These are phyloP conservation scores for Naegleria lovaniensis DNA, from an alignment of 208 protist genomes.

Conservation along the genomic window DNA sequence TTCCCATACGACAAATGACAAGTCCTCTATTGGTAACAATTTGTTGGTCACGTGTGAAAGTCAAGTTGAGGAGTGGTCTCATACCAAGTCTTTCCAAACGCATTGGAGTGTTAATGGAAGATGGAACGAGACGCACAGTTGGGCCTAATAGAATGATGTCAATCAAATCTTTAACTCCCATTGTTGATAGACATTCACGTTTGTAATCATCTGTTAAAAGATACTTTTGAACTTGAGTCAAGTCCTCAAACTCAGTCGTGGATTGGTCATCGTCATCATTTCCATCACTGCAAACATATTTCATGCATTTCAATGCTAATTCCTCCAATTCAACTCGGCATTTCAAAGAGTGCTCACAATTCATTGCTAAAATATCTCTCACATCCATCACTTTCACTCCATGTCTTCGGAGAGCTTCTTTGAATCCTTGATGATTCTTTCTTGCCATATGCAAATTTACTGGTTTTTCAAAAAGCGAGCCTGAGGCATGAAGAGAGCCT, in stretches of 20 bases:
- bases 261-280: background rate
- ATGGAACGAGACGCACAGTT: background rate
- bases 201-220: slow-evolving; percentile 13
- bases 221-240: slow-evolving; percentile 7
- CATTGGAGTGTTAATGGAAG: background rate
- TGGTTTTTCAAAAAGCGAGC: slow-evolving; percentile 22
- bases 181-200: background rate
- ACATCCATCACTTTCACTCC: slow-evolving; percentile 5
- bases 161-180: slow-evolving; percentile 21
- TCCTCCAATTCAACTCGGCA: slow-evolving; percentile 6
- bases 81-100: slow-evolving; percentile 26
- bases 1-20: slow-evolving; percentile 50
- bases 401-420: background rate
- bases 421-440: background rate
- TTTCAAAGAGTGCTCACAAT: slow-evolving; percentile 18
- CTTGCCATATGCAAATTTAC: background rate
- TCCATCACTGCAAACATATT: background rate
- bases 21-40: slow-evolving; percentile 60
- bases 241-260: background rate
- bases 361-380: slow-evolving; percentile 4
- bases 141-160: slow-evolving; percentile 18
- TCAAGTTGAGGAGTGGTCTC: slow-evolving; percentile 54
- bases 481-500: slow-evolving; percentile 1
- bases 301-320: background rate
- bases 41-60: slow-evolving; percentile 69